A percentile compares a stretch with the other conserved stretches of the same genome.
phyloP scores from a whole-genome alignment of 2,329 filamentous ascomycete species.

The Fusarium sterilihyphosum region DNA sequence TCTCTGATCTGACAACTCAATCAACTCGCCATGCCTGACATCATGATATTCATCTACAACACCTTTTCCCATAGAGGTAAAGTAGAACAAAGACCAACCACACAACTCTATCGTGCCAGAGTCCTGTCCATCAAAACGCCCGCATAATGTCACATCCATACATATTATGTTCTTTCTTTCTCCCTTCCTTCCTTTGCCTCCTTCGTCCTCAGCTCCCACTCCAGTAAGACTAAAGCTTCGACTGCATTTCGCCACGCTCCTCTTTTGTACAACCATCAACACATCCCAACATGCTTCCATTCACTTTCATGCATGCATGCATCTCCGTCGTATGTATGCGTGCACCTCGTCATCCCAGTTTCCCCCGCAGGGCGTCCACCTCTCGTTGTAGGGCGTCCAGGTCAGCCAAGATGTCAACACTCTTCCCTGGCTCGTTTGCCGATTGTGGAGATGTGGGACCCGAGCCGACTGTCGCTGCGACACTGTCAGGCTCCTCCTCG shows the following conservation, averaged over 20 bases:
- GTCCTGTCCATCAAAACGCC: conserved; percentile 33
- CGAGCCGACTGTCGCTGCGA: conserved; percentile 5
- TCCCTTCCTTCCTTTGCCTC: not conserved
- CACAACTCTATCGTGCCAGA: conserved; percentile 35
- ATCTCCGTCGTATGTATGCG: not conserved
- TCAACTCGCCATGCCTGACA: conserved; percentile 14
- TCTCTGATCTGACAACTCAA: conserved; percentile 13
- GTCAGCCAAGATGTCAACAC: conserved; percentile 75
- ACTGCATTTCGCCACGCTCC: conserved; percentile 12
- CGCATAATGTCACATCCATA: conserved; percentile 23
- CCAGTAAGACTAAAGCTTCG: conserved; percentile 7
- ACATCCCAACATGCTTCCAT: conserved; percentile 1
- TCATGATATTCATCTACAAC: conserved; percentile 36
- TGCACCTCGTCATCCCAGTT: conserved; percentile 39
- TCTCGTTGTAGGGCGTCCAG: conserved; percentile 77
- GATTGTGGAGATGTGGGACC: conserved; percentile 31
- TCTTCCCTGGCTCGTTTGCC: conserved; percentile 45
- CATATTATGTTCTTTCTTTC: not conserved
- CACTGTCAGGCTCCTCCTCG: conserved; percentile 24
- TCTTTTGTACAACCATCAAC: conserved; percentile 20
- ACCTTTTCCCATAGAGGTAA: conserved; percentile 22
- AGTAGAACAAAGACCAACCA: conserved; percentile 9
- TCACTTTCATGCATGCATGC: not conserved
- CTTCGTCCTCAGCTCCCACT: conserved; percentile 5
- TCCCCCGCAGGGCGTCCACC: conserved; percentile 70